Percentiles rank a stretch among this genome's conserved stretches.
These are phyloP conservation scores for Colletotrichum somersetense DNA, from an alignment of 2,329 filamentous ascomycete species.

Conservation along the genomic window DNA sequence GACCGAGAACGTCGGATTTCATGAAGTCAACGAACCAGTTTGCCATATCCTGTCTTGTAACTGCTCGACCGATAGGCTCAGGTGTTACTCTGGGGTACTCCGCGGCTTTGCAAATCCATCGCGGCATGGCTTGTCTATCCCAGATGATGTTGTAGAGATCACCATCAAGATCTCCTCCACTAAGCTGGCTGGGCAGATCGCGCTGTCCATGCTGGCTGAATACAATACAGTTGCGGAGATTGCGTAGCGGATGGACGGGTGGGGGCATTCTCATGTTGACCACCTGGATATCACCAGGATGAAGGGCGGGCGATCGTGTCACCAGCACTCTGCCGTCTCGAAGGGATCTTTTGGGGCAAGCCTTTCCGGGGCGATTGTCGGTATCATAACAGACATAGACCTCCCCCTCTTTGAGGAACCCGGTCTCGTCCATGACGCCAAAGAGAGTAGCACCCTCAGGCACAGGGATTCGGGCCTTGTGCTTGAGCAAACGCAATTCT, in stretches of 20 bases:
- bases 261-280: constrained; percentile 73
- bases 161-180: constrained; percentile 86
- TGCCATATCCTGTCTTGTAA: constrained; percentile 76
- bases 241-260: constrained; percentile 67
- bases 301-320: constrained; percentile 83
- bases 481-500: constrained; percentile 80
- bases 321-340: constrained; percentile 66
- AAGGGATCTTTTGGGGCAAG: constrained; percentile 47
- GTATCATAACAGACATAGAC: constrained; percentile 71
- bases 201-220: constrained; percentile 79
- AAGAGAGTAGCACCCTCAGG: constrained; percentile 80
- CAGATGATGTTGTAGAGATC: constrained; percentile 86
- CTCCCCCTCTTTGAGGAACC: constrained; percentile 73
- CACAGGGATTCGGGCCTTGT: constrained; percentile 81
- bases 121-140: constrained; percentile 66
- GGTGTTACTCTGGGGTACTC: constrained; percentile 75
- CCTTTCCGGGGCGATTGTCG: constrained; percentile 10
- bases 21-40: constrained; percentile 86
- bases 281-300: constrained; percentile 83
- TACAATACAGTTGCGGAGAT: constrained; percentile 79
- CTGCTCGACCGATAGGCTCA: constrained; percentile 69
- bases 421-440: constrained; percentile 87
- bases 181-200: constrained; percentile 82
- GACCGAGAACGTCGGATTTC: constrained; percentile 73
- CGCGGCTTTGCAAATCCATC: constrained; percentile 66